Conservation (phyloP, 2,329 filamentous ascomycete species). For the Allantophomopsis cytisporea region DNA sequence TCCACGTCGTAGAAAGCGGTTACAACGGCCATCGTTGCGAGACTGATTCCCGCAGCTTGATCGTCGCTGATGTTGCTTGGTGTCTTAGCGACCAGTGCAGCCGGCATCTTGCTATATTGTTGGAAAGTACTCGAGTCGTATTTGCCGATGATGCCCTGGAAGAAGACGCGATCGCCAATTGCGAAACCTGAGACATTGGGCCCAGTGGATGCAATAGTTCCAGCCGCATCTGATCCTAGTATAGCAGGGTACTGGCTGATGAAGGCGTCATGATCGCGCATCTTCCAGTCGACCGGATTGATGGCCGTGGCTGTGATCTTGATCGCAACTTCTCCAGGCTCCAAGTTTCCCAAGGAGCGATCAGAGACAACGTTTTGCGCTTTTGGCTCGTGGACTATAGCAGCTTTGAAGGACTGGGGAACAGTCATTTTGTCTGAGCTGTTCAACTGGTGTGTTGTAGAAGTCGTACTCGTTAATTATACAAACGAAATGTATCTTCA, state of each 20-base stretch:
- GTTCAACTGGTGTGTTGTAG: no score
- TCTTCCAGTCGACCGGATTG: constrained; percentile 22
- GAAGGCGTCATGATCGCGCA: constrained; percentile 15
- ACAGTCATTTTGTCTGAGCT: constrained; percentile 3
- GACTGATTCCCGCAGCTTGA: constrained; percentile 15
- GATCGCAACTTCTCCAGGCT: constrained; percentile 10
- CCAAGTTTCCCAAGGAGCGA: constrained; percentile 9
- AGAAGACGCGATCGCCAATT: constrained; percentile 18
- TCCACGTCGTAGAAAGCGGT: constrained; percentile 11
- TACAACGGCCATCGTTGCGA: constrained; percentile 11
- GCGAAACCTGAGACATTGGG: constrained; percentile 8
- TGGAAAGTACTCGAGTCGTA: constrained; percentile 20
- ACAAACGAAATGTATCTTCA: no score
- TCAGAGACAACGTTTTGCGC: constrained; percentile 6
- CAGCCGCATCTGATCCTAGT: constrained; percentile 14
- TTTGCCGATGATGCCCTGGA: constrained; percentile 20
- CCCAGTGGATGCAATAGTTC: constrained; percentile 8
- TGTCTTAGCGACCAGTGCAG: constrained; percentile 17
- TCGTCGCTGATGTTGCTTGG: constrained; percentile 17
- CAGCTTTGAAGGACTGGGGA: constrained; percentile 8
- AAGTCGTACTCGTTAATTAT: no score
- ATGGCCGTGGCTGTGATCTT: constrained; percentile 16
- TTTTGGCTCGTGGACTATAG: constrained; percentile 4
- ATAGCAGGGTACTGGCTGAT: constrained; percentile 7
- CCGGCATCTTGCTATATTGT: constrained; percentile 21